These are phyloP conservation scores for Eutypella sp. DNA, from an alignment of 2,329 filamentous ascomycete species.

Conservation along the genomic window DNA sequence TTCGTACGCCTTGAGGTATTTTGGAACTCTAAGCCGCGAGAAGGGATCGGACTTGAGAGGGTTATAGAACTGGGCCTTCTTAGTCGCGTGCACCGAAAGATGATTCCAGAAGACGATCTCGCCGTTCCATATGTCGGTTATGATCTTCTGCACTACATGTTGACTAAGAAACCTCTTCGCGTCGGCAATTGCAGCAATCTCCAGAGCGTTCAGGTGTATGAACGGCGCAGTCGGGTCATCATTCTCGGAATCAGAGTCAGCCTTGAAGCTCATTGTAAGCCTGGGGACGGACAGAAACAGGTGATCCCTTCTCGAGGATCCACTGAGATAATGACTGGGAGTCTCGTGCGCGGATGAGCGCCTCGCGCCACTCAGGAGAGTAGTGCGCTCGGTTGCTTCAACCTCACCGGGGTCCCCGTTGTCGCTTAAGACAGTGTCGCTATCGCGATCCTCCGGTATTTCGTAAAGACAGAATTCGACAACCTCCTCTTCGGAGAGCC, in stretches of 20 bases:
- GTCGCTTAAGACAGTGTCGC: conserved; percentile 8
- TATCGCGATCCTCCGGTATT: conserved; percentile 45
- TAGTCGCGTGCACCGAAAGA: conserved; percentile 57
- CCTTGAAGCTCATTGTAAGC: conserved; percentile 45
- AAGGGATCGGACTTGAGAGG: conserved; percentile 55
- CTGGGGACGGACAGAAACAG: conserved; percentile 51
- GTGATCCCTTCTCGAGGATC: conserved; percentile 43
- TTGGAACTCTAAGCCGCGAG: conserved; percentile 64
- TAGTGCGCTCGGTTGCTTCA: conserved; percentile 43
- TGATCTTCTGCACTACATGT: conserved; percentile 63
- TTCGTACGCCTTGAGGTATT: conserved; percentile 69
- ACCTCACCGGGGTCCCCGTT: conserved; percentile 28
- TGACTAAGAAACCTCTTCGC: conserved; percentile 71
- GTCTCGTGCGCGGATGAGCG: conserved; percentile 11
- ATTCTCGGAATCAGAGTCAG: conserved; percentile 36
- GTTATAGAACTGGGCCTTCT: conserved; percentile 64
- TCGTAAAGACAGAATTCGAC: conserved; percentile 72
- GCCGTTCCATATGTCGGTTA: conserved; percentile 68
- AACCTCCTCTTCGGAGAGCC: conserved; percentile 66
- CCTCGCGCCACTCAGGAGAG: conserved; percentile 36
- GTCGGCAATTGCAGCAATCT: conserved; percentile 65
- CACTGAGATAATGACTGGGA: conserved; percentile 25
- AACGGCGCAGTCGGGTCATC: conserved; percentile 66
- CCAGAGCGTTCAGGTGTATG: conserved; percentile 74
- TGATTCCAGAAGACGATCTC: conserved; percentile 72